phyloP scores from a whole-genome alignment of 1,139 yeast genomes.

The Fermentozyma sake region DNA sequence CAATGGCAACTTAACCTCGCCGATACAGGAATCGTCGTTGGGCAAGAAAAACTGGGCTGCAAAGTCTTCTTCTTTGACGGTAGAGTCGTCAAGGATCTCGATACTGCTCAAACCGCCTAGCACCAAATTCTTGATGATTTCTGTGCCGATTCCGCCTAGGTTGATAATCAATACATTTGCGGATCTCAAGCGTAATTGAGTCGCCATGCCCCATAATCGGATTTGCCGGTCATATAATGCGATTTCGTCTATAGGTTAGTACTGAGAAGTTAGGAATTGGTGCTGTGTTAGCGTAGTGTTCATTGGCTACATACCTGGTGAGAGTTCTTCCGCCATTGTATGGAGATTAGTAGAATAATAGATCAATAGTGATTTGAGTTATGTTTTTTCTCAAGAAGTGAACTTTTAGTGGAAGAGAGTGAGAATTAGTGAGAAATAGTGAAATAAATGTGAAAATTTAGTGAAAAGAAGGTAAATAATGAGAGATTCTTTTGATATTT shows the following conservation, averaged over 20 bases:
- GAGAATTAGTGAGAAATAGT: no score
- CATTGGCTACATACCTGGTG: conserved; percentile 11
- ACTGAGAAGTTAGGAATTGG: not conserved
- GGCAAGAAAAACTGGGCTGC: conserved; percentile 78
- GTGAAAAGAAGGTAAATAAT: no score
- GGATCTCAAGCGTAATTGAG: conserved; percentile 75
- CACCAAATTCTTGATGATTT: conserved; percentile 77
- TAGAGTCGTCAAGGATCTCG: conserved; percentile 60
- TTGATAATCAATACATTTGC: conserved; percentile 68
- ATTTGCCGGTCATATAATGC: conserved; percentile 94
- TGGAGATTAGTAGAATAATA: no score
- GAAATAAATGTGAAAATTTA: no score
- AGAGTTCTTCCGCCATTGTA: conserved; percentile 8
- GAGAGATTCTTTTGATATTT: no score
- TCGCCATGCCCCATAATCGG: conserved; percentile 93
- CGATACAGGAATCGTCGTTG: conserved; percentile 43
- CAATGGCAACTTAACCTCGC: conserved; percentile 50
- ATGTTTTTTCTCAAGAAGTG: no score
- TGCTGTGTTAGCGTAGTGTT: not conserved
- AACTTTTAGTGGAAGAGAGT: no score
- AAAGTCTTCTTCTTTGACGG: conserved; percentile 58
- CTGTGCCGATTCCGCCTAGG: conserved; percentile 71
- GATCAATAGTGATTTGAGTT: no score
- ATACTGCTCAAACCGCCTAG: conserved; percentile 84
- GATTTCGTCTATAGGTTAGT: conserved; percentile 57